Evolutionary conservation across 805 yeast species (phyloP), one percentile per base, ranked within the genome.

Genomic region (Candida oleophila): DNA sequence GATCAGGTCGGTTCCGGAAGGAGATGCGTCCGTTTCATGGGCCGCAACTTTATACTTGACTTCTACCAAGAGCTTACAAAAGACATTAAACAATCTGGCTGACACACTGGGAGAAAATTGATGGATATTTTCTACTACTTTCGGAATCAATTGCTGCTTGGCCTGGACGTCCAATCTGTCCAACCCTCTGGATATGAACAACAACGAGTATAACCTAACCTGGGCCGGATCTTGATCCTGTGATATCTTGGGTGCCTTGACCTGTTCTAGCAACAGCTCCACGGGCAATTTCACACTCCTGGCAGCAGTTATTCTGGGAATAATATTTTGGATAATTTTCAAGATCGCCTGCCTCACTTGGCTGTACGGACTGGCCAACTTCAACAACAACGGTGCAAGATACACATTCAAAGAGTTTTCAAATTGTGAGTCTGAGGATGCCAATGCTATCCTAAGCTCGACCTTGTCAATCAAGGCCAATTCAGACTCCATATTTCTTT

Each of bases 371-470:
- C 97, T 89, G 2, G 85, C 79, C 44, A 91, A 73, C 60, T 92
- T 92, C 50, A 91, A 69, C 32, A 92, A 66, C 22, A 92, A 60
- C 1, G 99, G 97, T 1, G 89, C 76, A 38, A 92, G 71, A 57
- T 85, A 92, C 0, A 78, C 64, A 9, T 74, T 72, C 36, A 94
- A 61, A 3, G 83, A 66, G 1, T 76, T 59, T 57, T 86, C 83
- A 45, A 90, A 77, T 56, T 85, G 86, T 2, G 65, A 73, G 41
- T 84, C 86, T 0, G 83, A 71, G 42, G 78, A 80, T 0, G 97
- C 88, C 37, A 92, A 68, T 1, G 95, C 92, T 16, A 92, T 73
- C 35, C 89, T 72, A 42, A 91, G 77, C 62, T 91, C 97, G 1
- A 88, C 97, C 59, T 83, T 86, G 56, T 83, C 82, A 34, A 88